Evolutionary conservation across 495 filamentous ascomycete species (phyloP).

Genomic region (Pseudevernia furfuracea): DNA sequence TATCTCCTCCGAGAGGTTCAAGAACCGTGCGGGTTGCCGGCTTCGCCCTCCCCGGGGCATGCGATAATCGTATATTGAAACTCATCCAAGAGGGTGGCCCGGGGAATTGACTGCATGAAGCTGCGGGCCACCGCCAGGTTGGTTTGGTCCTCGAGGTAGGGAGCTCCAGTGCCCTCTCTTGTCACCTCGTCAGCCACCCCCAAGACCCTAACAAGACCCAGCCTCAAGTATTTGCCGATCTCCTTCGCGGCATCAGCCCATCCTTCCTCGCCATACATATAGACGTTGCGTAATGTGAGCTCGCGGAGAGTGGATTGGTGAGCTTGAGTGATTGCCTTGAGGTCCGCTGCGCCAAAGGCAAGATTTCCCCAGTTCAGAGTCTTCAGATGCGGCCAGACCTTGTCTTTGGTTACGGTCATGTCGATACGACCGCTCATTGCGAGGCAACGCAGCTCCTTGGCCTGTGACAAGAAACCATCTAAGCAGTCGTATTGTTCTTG

Average conservation of each 20-base stretch:
- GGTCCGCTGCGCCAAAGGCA: not conserved
- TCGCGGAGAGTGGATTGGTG: not conserved
- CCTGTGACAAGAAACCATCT: not conserved
- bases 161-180: not conserved
- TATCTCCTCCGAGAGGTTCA: not conserved
- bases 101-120: not conserved
- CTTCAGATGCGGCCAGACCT: not conserved
- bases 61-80: not conserved
- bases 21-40: not conserved
- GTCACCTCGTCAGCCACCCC: not conserved
- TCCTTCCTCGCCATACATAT: not conserved
- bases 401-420: not conserved
- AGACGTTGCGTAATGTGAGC: not conserved
- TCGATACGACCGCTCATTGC: not conserved
- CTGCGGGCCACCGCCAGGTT: not conserved
- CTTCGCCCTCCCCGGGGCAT: not conserved
- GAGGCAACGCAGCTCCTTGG: not conserved
- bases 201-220: not conserved
- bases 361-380: not conserved
- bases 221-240: not conserved
- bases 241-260: not conserved
- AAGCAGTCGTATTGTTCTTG: not conserved
- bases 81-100: not conserved
- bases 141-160: not conserved
- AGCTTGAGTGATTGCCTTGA: not conserved